These are phyloP conservation scores for Lecanoromycetidae sp. DNA, from an alignment of 2,329 filamentous ascomycete genomes.

Conservation along the genomic window DNA sequence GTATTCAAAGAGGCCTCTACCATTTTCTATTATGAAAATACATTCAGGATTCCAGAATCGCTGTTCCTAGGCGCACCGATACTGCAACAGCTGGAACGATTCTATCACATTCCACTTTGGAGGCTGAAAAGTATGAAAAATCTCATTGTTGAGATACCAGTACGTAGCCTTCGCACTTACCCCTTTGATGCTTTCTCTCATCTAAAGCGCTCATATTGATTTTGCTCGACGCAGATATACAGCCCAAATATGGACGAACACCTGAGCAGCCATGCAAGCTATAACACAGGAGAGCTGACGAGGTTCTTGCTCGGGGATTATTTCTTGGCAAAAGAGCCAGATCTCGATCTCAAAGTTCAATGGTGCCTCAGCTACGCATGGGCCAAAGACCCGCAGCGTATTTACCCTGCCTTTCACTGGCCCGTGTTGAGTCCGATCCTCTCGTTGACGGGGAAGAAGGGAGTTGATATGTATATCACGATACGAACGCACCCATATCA, in stretches of 20 bases:
- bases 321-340: too few relatives aligned
- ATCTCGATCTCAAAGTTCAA: background rate
- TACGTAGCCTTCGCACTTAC: background rate
- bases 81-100: background rate
- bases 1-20: conserved; percentile 1
- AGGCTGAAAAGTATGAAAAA: conserved; percentile 1
- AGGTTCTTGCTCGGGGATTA: too few relatives aligned
- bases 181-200: too few relatives aligned
- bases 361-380: too few relatives aligned
- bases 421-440: background rate
- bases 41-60: background rate
- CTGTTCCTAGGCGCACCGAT: conserved; percentile 9
- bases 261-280: too few relatives aligned
- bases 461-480: background rate
- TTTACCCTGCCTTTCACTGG: background rate
- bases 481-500: background rate
- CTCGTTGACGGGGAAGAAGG: background rate
- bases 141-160: conserved; percentile 5
- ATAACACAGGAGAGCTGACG: too few relatives aligned
- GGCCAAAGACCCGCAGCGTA: background rate
- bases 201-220: too few relatives aligned
- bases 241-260: too few relatives aligned
- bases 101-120: background rate
- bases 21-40: conserved; percentile 13
- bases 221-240: too few relatives aligned